Conservation (phyloP, 2,329 filamentous ascomycete species). For the Cytospora mali region DNA sequence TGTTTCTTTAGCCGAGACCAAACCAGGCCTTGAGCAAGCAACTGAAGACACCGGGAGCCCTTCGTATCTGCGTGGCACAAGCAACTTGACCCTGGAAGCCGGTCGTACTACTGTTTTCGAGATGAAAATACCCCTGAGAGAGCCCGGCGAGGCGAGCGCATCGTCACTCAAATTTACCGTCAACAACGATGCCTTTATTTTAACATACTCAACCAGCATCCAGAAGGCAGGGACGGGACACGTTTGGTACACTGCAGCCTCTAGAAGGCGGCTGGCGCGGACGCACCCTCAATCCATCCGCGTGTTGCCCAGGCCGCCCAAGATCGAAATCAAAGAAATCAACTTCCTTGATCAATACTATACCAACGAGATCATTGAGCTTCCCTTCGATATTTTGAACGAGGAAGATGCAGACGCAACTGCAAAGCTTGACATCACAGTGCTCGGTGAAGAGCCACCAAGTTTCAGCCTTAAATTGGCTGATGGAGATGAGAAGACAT, state of each 20-base stretch:
- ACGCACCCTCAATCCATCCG: constrained; percentile 60
- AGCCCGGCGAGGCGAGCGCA: constrained; percentile 76
- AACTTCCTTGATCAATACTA: constrained; percentile 75
- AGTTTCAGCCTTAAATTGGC: constrained; percentile 46
- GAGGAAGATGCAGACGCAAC: constrained; percentile 79
- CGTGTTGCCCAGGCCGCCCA: constrained; percentile 87
- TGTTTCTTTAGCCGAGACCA: constrained; percentile 35
- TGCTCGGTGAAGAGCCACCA: constrained; percentile 63
- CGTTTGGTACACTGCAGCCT: constrained; percentile 53
- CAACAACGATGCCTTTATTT: constrained; percentile 64
- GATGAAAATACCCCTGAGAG: constrained; percentile 73
- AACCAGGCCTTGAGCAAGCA: constrained; percentile 32
- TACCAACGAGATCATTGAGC: constrained; percentile 73
- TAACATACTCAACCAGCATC: constrained; percentile 67
- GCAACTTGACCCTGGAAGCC: constrained; percentile 67
- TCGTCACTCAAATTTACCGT: constrained; percentile 65
- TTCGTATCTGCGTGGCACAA: constrained; percentile 50
- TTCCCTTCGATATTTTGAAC: constrained; percentile 75
- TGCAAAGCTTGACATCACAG: constrained; percentile 68
- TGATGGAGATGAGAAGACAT: constrained; percentile 39
- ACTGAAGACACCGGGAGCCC: constrained; percentile 33
- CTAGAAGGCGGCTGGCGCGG: constrained; percentile 51
- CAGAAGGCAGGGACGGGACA: constrained; percentile 44
- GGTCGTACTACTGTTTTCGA: constrained; percentile 71
- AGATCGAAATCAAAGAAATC: constrained; percentile 74